These are phyloP conservation scores for Colletotrichum shisoi DNA, from an alignment of 2,329 filamentous ascomycete species.

Conservation along the genomic window DNA sequence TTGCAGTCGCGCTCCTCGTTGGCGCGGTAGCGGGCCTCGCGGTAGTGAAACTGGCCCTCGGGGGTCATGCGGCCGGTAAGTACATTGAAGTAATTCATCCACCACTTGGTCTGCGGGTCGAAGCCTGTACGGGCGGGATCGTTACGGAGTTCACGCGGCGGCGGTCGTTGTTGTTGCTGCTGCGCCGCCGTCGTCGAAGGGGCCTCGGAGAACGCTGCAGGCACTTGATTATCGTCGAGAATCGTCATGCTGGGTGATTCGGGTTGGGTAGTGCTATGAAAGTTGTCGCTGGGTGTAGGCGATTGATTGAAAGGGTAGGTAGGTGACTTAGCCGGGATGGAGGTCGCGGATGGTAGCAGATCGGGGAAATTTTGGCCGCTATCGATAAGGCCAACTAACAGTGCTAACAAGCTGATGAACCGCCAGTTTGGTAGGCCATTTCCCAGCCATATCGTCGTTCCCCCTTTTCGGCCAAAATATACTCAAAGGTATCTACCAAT, in stretches of 20 bases:
- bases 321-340: background rate
- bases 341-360: constrained; percentile 9
- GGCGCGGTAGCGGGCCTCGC: constrained; percentile 75
- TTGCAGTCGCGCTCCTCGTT: constrained; percentile 81
- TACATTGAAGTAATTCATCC: constrained; percentile 87
- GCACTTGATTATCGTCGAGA: background rate
- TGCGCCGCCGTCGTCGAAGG: constrained; percentile 29
- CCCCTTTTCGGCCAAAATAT: too few species aligned
- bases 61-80: constrained; percentile 75
- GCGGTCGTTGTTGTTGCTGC: constrained; percentile 19
- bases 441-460: background rate
- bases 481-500: too few species aligned
- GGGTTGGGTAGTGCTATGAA: constrained; percentile 5
- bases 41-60: constrained; percentile 77
- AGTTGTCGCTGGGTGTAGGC: constrained; percentile 8
- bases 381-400: constrained; percentile 27
- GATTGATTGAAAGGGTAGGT: constrained; percentile 1
- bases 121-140: constrained; percentile 69
- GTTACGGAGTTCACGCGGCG: constrained; percentile 58
- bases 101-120: constrained; percentile 68
- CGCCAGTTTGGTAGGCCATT: background rate
- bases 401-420: background rate
- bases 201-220: constrained; percentile 15
- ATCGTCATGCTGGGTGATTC: constrained; percentile 12
- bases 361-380: constrained; percentile 35